phyloP scores from a whole-genome alignment of 2,329 filamentous ascomycete genomes.

The Alternaria sp. region DNA sequence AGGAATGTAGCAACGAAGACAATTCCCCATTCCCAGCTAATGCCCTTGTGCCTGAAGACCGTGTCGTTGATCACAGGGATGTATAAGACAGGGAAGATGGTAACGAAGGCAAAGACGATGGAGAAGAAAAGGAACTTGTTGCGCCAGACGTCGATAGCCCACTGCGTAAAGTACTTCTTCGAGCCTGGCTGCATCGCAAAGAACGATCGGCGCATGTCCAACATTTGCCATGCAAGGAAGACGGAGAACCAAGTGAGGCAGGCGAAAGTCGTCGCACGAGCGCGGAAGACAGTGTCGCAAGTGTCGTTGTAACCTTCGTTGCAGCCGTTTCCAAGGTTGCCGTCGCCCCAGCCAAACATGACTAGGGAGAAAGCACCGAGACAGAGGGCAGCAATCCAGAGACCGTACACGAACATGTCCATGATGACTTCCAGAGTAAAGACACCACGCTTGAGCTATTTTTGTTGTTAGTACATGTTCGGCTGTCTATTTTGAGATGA shows the following conservation, averaged over 20 bases:
- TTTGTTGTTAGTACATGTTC: conserved; percentile 19
- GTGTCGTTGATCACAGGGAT: conserved; percentile 72
- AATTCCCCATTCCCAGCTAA: conserved; percentile 74
- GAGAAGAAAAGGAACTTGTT: conserved; percentile 69
- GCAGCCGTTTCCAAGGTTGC: conserved; percentile 43
- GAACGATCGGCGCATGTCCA: conserved; percentile 73
- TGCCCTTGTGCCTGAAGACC: conserved; percentile 71
- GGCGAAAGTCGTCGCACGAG: conserved; percentile 76
- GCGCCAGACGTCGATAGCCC: conserved; percentile 72
- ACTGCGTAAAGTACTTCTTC: conserved; percentile 65
- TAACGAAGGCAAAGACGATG: conserved; percentile 47
- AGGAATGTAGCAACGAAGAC: conserved; percentile 68
- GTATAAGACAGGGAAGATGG: conserved; percentile 57
- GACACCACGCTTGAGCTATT: conserved; percentile 38
- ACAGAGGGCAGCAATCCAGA: conserved; percentile 45
- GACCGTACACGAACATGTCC: conserved; percentile 49
- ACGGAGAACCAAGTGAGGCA: conserved; percentile 79
- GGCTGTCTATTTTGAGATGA: not conserved
- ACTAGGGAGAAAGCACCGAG: conserved; percentile 46
- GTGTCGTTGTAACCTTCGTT: conserved; percentile 38
- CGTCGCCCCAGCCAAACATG: conserved; percentile 45
- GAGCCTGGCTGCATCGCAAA: conserved; percentile 74
- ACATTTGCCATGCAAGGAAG: conserved; percentile 79
- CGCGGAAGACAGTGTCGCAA: conserved; percentile 53
- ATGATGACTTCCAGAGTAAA: conserved; percentile 47